Percentiles rank a stretch among this genome's conserved stretches.
Evolutionary conservation across 495 filamentous ascomycete species (phyloP).

Genomic region (Xylaria venustula): DNA sequence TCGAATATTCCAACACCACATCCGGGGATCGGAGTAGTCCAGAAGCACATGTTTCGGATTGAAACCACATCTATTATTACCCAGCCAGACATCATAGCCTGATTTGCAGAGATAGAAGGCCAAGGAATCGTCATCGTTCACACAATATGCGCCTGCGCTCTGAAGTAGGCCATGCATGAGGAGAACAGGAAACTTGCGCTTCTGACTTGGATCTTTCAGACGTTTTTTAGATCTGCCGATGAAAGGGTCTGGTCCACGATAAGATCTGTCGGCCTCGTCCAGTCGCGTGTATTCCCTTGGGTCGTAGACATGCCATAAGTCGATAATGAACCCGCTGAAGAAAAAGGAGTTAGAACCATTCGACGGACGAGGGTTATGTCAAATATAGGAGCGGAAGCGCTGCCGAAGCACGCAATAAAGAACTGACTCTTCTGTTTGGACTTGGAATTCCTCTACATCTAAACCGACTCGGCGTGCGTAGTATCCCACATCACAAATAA

Average conservation of each 20-base stretch:
- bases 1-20: conserved; percentile 97
- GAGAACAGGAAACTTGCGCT: conserved; percentile 80
- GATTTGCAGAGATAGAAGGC: conserved; percentile 90
- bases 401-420: neutral
- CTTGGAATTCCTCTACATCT: conserved; percentile 77
- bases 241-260: conserved; percentile 44
- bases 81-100: conserved; percentile 96
- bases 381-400: neutral
- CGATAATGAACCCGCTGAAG: conserved; percentile 71
- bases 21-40: conserved; percentile 73
- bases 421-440: conserved; percentile 77
- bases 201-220: conserved; percentile 26
- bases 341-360: neutral
- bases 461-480: conserved; percentile 88
- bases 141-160: conserved; percentile 82
- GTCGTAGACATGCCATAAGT: conserved; percentile 87
- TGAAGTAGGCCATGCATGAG: conserved; percentile 89
- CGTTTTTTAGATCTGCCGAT: conserved; percentile 15
- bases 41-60: conserved; percentile 71
- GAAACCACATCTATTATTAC: conserved; percentile 92
- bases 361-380: neutral
- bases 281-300: conserved; percentile 65
- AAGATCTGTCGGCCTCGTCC: conserved; percentile 34
- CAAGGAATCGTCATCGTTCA: conserved; percentile 84
- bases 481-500: conserved; percentile 78